phyloP scores from a whole-genome alignment of 306 rosid species.

The Potentilla sterilis region DNA sequence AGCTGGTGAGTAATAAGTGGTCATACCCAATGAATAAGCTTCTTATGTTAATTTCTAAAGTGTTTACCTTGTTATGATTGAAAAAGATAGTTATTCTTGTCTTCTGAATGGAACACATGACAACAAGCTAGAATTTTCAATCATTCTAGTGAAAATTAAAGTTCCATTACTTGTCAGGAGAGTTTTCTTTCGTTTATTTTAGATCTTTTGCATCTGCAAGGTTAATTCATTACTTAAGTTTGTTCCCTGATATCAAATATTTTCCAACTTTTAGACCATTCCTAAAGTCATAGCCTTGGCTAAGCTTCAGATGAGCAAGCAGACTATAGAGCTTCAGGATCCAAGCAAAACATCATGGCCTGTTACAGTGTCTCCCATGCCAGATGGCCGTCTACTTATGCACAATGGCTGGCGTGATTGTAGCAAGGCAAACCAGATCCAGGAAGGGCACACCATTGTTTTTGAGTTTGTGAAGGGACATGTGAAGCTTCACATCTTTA shows the following conservation, averaged over 20 bases:
- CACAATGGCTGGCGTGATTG: background rate
- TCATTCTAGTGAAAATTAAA: background rate
- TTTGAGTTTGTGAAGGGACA: background rate
- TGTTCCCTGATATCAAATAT: background rate
- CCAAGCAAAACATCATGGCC: background rate
- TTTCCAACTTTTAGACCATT: background rate
- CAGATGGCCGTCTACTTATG: background rate
- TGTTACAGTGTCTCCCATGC: background rate
- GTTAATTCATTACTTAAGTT: background rate
- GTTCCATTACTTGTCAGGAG: background rate
- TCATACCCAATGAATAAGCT: background rate
- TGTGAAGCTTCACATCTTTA: background rate
- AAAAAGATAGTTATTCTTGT: background rate
- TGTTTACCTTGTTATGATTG: background rate
- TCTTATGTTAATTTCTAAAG: background rate
- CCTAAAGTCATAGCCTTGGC: background rate
- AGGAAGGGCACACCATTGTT: background rate
- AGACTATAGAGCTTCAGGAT: background rate
- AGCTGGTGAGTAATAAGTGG: conserved; percentile 8
- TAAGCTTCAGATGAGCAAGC: background rate
- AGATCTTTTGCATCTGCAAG: background rate
- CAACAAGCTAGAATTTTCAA: background rate
- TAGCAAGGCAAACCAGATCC: background rate
- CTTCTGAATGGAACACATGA: background rate
- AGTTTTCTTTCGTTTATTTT: background rate